These are phyloP conservation scores for Asparagopsis taxiformis DNA, from an alignment of 31 red algal genomes.

Conservation along the genomic window DNA sequence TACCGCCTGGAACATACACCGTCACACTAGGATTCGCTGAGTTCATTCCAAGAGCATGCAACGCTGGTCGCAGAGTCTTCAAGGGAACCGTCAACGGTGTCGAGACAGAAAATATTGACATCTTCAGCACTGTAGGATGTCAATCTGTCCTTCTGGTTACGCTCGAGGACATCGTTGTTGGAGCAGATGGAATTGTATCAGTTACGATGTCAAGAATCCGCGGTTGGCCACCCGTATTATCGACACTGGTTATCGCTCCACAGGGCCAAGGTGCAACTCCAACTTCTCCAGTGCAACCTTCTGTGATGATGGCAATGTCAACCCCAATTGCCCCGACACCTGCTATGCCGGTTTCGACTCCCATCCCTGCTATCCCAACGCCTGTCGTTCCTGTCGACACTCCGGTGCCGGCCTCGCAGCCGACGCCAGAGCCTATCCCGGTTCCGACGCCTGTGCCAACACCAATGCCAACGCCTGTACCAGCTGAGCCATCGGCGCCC, in stretches of 20 bases:
- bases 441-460: no score
- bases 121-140: background rate
- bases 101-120: background rate
- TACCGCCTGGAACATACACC: slow-evolving; percentile 4
- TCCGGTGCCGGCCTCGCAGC: no score
- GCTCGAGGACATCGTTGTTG: background rate
- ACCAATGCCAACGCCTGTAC: no score
- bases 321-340: no score
- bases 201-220: background rate
- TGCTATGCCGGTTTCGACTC: no score
- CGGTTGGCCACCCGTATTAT: background rate
- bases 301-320: no score
- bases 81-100: slow-evolving; percentile 1
- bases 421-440: no score
- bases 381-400: no score
- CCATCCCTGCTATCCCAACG: no score
- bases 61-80: slow-evolving; percentile 12
- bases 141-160: background rate
- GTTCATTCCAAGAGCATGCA: background rate
- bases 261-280: background rate
- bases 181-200: background rate
- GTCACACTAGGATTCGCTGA: slow-evolving; percentile 13
- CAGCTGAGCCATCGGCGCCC: no score
- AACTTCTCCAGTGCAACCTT: background rate
- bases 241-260: background rate